These are phyloP conservation scores for Coemansia sp. DNA, from an alignment of 192 early-diverging fungal species.

Conservation along the genomic window DNA sequence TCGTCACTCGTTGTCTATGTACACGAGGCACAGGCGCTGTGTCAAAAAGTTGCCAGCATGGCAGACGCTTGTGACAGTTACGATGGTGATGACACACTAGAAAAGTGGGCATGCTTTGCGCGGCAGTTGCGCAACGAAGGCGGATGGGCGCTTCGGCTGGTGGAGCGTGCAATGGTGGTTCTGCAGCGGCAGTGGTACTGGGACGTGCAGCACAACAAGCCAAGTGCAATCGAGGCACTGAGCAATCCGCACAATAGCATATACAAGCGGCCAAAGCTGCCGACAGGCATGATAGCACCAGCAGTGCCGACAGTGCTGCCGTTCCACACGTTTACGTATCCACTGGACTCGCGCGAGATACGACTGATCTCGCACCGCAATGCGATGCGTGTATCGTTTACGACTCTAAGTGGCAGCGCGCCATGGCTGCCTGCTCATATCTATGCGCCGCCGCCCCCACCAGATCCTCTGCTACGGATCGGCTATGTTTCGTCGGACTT, in stretches of 20 bases:
- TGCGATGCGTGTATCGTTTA: slow-evolving; percentile 76
- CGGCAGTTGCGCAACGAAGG: slow-evolving; percentile 65
- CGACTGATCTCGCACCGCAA: slow-evolving; percentile 85
- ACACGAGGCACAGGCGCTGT: slow-evolving; percentile 17
- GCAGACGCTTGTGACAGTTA: neutral
- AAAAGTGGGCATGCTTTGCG: slow-evolving; percentile 20
- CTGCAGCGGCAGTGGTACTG: slow-evolving; percentile 70
- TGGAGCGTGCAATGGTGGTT: slow-evolving; percentile 59
- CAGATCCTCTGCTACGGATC: slow-evolving; percentile 70
- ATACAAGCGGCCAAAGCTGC: slow-evolving; percentile 56
- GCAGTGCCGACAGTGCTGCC: slow-evolving; percentile 84
- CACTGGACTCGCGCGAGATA: slow-evolving; percentile 78
- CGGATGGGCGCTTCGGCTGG: slow-evolving; percentile 68
- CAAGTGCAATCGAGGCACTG: slow-evolving; percentile 15
- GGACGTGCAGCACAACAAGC: slow-evolving; percentile 37
- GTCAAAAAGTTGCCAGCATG: slow-evolving; percentile 4
- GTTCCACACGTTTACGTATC: slow-evolving; percentile 94
- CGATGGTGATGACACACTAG: neutral
- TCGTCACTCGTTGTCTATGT: slow-evolving; percentile 28
- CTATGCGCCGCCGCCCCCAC: slow-evolving; percentile 72
- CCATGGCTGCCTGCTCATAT: slow-evolving; percentile 60
- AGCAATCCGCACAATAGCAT: neutral
- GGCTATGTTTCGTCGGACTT: slow-evolving; percentile 94
- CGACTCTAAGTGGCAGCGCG: slow-evolving; percentile 59
- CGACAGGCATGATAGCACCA: slow-evolving; percentile 57